Base-by-base conservation (phyloP, 2,329 filamentous ascomycete genomes). In the Boeremia lycopersici region DNA sequence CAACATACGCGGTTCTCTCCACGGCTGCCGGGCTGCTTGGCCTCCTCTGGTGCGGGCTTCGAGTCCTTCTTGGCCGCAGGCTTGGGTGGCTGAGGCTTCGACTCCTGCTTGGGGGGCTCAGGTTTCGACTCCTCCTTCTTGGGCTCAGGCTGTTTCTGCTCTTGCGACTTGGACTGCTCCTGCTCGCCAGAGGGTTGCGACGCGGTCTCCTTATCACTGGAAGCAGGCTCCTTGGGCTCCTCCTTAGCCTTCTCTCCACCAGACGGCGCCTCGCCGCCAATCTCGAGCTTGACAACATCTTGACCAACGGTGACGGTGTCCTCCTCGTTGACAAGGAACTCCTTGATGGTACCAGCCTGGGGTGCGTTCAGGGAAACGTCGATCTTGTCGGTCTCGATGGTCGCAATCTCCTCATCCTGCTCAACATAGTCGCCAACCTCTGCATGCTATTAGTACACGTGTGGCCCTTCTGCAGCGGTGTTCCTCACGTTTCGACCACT, bases 381-480 rank as follows among this genome's bases (percentile, higher is more conserved):
- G 73, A 98, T 98, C 92, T 99, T 99, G 84, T 99, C 95, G 12
- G 95, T 99, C 79, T 99, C 95, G 72, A 99, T 99, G 44, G 93
- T 97, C 29, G 95, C 95, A 76, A 99, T 93, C 77, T 99, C 95
- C 79, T 98, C 95, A 73, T 99, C 95, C 70, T 89, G 88, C 80
- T 96, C 92, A 47, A 99, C 93, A 68, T 87, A 93, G 75, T 99
- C 95, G 70, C 95, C 95, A 67, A 97, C 82, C 79, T 93, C 83
- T 86, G 62, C 53, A 48, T 48, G 35, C 9, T 34, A 45, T 72
- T 49, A 64, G 64, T 46, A 12, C 9, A 6, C 30, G 15, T 12
- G 26, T 8, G 12, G 1, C 5, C 31, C 23, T 23, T 41, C 31
- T 23, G 39, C 15, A 13, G 15, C 28, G 30, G 23, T 13, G 8